phyloP scores from a whole-genome alignment of 1,139 yeast genomes.

The Suhomyces bribrorum region DNA sequence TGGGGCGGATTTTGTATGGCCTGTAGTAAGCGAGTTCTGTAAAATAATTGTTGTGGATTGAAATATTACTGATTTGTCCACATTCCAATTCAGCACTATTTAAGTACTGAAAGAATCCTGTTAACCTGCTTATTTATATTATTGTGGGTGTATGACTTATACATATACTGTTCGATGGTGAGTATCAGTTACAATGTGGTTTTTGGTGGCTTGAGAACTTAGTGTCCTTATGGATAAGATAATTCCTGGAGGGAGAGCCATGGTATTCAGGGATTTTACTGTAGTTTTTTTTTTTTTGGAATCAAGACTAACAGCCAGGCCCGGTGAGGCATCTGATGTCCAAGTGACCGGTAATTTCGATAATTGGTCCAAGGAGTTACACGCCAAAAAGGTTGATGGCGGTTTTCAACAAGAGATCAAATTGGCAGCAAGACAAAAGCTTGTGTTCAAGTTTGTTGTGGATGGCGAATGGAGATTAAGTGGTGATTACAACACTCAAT shows the following conservation, averaged over 20 bases:
- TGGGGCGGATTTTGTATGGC: neutral
- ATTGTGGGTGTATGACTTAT: conserved; percentile 4
- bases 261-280: no score
- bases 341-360: conserved; percentile 48
- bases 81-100: neutral
- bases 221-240: no score
- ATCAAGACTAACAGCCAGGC: conserved; percentile 9
- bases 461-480: conserved; percentile 40
- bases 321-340: conserved; percentile 15
- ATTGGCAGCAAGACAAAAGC: conserved; percentile 17
- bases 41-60: neutral
- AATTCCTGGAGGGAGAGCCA: no score
- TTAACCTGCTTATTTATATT: neutral
- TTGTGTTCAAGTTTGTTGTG: conserved; percentile 38
- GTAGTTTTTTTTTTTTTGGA: no score
- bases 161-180: conserved; percentile 10
- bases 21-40: neutral
- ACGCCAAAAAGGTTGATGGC: conserved; percentile 17
- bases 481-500: conserved; percentile 26
- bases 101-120: neutral
- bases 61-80: neutral
- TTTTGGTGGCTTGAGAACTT: no score
- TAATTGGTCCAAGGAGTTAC: conserved; percentile 33
- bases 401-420: conserved; percentile 21
- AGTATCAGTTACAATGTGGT: neutral